Evolutionary conservation across 305 asterid species (phyloP).

Genomic region (Fraxinus paxiana): DNA sequence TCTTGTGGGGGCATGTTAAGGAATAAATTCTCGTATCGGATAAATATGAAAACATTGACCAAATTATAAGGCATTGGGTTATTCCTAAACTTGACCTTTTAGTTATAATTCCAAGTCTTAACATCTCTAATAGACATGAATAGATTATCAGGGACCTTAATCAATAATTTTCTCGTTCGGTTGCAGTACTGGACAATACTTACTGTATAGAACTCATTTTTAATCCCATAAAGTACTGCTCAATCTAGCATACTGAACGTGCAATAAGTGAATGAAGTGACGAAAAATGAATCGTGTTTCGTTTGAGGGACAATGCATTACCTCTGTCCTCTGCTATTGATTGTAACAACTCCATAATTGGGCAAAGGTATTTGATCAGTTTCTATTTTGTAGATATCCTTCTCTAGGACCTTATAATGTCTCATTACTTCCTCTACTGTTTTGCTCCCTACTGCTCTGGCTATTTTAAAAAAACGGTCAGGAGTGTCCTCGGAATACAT

Average conservation of each 20-base stretch:
- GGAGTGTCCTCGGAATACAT: not conserved
- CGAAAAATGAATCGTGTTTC: not conserved
- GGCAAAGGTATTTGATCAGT: not conserved
- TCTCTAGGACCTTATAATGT: not conserved
- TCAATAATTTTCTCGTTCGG: not conserved
- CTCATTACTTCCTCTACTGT: not conserved
- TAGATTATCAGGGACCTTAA: not conserved
- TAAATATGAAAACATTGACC: too few species aligned
- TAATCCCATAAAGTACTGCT: not conserved
- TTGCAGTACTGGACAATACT: not conserved
- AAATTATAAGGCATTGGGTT: too few species aligned
- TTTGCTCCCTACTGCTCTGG: not conserved
- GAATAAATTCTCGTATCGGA: too few species aligned
- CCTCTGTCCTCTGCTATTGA: not conserved
- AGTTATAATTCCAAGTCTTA: too few species aligned
- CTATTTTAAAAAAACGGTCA: not conserved
- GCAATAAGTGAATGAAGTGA: not conserved
- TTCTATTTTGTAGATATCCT: conserved; percentile 4
- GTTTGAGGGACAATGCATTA: not conserved
- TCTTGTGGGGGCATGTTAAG: too few species aligned
- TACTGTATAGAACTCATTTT: not conserved
- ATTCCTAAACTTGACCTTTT: not conserved
- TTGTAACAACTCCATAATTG: not conserved
- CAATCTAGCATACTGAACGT: not conserved
- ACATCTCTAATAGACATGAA: not conserved